phyloP scores from a whole-genome alignment of 306 rosid genomes.

The Arachis hypogaea region DNA sequence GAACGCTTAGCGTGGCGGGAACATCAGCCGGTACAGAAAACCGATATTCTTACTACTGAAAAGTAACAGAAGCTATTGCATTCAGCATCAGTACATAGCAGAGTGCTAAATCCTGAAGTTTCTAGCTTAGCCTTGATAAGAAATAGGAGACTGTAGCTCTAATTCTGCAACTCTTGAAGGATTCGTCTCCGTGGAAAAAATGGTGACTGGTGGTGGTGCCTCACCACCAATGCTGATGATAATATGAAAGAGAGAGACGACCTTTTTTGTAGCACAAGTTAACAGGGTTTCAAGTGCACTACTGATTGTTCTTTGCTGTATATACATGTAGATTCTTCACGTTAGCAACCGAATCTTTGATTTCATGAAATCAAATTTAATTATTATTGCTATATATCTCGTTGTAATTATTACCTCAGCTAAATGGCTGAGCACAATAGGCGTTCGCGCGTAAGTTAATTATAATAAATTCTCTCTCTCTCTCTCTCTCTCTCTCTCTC shows the following conservation, averaged over 20 bases:
- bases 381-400: neutral
- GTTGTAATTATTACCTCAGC: conserved; percentile 3
- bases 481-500: neutral
- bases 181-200: neutral
- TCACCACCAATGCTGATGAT: conserved; percentile 16
- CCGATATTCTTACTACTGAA: conserved; percentile 6
- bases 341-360: conserved; percentile 9
- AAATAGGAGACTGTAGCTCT: neutral
- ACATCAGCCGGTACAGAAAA: conserved; percentile 3
- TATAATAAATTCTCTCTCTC: too few relatives aligned
- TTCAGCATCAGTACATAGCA: neutral
- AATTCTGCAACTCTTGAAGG: conserved; percentile 15
- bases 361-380: neutral
- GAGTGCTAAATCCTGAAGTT: conserved; percentile 11
- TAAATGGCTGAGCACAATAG: neutral
- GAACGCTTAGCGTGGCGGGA: conserved; percentile 16
- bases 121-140: conserved; percentile 1
- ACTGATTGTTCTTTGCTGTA: conserved; percentile 47
- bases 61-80: conserved; percentile 10
- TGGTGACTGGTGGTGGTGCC: neutral
- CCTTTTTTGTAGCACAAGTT: conserved; percentile 22
- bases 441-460: neutral
- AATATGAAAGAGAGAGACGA: neutral
- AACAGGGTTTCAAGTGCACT: conserved; percentile 40
- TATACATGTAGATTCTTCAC: conserved; percentile 31